A percentile compares a stretch with the other conserved stretches of the same genome.
Conservation (phyloP, 1,284 basidiomycete genomes). For the Acaromyces ingoldii region DNA sequence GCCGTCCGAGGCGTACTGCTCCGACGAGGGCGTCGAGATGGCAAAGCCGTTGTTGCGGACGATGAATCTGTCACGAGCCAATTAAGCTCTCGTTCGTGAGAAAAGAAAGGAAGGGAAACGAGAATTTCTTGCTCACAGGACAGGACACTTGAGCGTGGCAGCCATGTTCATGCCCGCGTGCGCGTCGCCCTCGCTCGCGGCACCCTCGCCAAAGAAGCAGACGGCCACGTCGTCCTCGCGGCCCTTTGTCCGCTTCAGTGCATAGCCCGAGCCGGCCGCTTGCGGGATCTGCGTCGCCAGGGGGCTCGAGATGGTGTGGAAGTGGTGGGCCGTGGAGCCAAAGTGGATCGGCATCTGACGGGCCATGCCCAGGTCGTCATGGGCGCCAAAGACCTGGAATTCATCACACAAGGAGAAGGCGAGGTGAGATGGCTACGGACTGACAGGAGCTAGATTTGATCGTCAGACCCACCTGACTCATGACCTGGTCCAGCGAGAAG, state of each 20-base stretch:
- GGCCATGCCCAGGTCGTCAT: conserved; percentile 31
- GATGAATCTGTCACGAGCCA: conserved; percentile 61
- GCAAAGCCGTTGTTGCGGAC: conserved; percentile 79
- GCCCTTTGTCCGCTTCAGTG: conserved; percentile 71
- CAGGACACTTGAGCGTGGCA: conserved; percentile 33
- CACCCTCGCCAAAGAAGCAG: conserved; percentile 79
- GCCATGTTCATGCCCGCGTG: conserved; percentile 57
- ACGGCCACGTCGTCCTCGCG: conserved; percentile 65
- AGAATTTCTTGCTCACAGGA: conserved; percentile 43
- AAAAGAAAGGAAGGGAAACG: conserved; percentile 45
- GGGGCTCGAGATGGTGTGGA: conserved; percentile 88
- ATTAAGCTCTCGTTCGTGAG: conserved; percentile 57
- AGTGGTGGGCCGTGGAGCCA: conserved; percentile 75
- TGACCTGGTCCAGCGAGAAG: conserved; percentile 55
- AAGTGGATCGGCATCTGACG: conserved; percentile 62
- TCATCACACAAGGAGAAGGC: not conserved
- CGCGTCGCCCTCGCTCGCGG: conserved; percentile 59
- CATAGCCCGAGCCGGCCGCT: conserved; percentile 86
- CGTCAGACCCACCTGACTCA: conserved; percentile 22
- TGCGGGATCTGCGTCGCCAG: conserved; percentile 94
- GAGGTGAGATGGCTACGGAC: not conserved
- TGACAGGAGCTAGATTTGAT: not conserved
- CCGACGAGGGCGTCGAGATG: conserved; percentile 82
- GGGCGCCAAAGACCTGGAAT: conserved; percentile 30
- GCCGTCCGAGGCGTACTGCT: conserved; percentile 63